Evolutionary conservation across 2,329 filamentous ascomycete genomes (phyloP).

Genomic region (Penicillium sp.): DNA sequence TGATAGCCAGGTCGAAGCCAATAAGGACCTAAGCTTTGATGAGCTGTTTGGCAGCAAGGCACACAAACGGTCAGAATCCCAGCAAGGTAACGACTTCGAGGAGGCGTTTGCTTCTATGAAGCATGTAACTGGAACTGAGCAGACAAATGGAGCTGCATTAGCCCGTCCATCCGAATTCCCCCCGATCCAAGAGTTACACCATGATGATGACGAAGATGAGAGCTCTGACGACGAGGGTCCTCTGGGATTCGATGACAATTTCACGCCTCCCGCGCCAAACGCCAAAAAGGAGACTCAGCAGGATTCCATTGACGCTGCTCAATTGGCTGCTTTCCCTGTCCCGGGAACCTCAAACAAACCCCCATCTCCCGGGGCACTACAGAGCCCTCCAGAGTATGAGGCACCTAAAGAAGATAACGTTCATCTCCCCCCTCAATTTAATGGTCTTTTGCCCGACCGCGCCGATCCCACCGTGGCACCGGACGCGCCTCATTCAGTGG

Average conservation of each 20-base stretch:
- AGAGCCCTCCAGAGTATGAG: conserved; percentile 45
- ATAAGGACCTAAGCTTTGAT: conserved; percentile 38
- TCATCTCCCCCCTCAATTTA: conserved; percentile 32
- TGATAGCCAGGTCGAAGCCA: conserved; percentile 16
- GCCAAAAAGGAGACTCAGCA: conserved; percentile 23
- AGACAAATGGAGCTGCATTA: conserved; percentile 23
- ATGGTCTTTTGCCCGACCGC: conserved; percentile 34
- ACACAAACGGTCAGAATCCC: conserved; percentile 39
- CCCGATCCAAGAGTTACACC: conserved; percentile 77
- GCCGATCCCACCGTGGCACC: conserved; percentile 33
- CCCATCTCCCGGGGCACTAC: conserved; percentile 50
- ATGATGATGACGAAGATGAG: conserved; percentile 75
- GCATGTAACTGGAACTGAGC: conserved; percentile 42
- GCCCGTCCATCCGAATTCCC: conserved; percentile 63
- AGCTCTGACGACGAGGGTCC: conserved; percentile 59
- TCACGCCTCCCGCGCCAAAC: conserved; percentile 55
- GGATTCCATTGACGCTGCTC: conserved; percentile 32
- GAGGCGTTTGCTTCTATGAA: conserved; percentile 41
- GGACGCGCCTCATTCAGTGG: conserved; percentile 35
- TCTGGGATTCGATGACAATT: conserved; percentile 82
- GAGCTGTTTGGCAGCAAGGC: conserved; percentile 39
- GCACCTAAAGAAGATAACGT: conserved; percentile 19
- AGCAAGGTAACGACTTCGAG: conserved; percentile 42
- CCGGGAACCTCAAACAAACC: conserved; percentile 34
- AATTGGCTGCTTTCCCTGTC: conserved; percentile 32